Evolutionary conservation across 768 basidiomycete genomes (phyloP).

Genomic region (Xerocomellus intermedius): DNA sequence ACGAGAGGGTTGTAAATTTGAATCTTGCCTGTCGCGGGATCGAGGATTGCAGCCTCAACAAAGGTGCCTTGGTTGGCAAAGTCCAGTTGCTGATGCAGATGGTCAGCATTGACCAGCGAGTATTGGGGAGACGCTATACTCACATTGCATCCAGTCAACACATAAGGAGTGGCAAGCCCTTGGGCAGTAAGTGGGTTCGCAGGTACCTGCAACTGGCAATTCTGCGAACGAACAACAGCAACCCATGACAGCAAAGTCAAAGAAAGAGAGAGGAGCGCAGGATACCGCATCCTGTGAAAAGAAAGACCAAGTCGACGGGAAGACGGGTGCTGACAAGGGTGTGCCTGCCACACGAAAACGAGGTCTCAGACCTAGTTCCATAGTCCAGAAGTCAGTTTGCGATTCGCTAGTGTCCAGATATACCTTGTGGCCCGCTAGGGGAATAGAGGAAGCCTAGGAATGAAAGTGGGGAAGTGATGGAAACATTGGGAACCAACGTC

Average conservation of each 20-base stretch:
- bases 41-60: conserved; percentile 30
- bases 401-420: background rate
- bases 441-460: background rate
- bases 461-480: background rate
- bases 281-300: conserved; percentile 10
- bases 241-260: conserved; percentile 14
- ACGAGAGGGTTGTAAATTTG: conserved; percentile 31
- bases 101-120: background rate
- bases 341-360: conserved; percentile 19
- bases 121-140: background rate
- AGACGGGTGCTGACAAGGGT: conserved; percentile 9
- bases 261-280: conserved; percentile 7
- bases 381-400: background rate
- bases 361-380: conserved; percentile 25
- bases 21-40: conserved; percentile 27
- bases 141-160: conserved; percentile 29
- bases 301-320: background rate
- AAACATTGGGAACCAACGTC: background rate
- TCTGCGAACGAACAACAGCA: conserved; percentile 19
- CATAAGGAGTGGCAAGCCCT: conserved; percentile 28
- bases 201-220: conserved; percentile 24
- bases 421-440: conserved; percentile 17
- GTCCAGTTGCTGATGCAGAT: conserved; percentile 23
- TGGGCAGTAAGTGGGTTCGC: conserved; percentile 21
- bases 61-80: conserved; percentile 26